phyloP scores from a whole-genome alignment of 805 yeast species.

The Ogataea minuta region DNA sequence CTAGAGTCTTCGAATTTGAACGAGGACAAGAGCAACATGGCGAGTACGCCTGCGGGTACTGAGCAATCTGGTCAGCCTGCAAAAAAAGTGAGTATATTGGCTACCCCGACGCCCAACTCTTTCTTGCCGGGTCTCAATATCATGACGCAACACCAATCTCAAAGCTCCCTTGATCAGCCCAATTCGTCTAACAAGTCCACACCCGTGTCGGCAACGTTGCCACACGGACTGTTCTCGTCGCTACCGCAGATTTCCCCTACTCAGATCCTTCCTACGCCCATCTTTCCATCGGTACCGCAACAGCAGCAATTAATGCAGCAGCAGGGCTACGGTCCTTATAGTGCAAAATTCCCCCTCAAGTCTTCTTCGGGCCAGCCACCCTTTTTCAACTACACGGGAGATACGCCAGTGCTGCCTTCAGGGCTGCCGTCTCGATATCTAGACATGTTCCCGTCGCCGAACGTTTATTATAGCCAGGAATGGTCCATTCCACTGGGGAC shows the following conservation, averaged over 20 bases:
- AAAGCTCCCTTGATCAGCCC: constrained; percentile 15
- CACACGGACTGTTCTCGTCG: constrained; percentile 30
- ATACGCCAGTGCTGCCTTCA: constrained; percentile 69
- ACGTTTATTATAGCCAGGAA: constrained; percentile 65
- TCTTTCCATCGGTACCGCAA: constrained; percentile 27
- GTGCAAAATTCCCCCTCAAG: constrained; percentile 15
- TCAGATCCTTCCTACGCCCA: constrained; percentile 29
- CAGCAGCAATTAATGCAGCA: constrained; percentile 27
- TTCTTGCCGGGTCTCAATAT: constrained; percentile 22
- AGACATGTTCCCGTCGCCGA: constrained; percentile 79
- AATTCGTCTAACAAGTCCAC: constrained; percentile 29
- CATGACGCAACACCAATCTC: constrained; percentile 19
- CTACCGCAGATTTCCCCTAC: constrained; percentile 35
- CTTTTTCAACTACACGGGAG: constrained; percentile 25
- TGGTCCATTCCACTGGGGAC: constrained; percentile 48
- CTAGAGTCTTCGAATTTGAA: constrained; percentile 28
- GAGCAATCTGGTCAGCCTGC: constrained; percentile 1
- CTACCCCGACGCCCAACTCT: constrained; percentile 21
- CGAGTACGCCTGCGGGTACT: constrained; percentile 1
- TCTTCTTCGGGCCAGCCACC: constrained; percentile 15
- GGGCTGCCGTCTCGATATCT: constrained; percentile 72
- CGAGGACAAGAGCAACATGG: not conserved
- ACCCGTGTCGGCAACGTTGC: constrained; percentile 29
- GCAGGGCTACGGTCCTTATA: constrained; percentile 13
- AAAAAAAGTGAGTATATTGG: constrained; percentile 11